Evolutionary conservation across 2,329 filamentous ascomycete species (phyloP), one percentile per base, ranked within the genome.

Genomic region (Trichothecium sympodiale): DNA sequence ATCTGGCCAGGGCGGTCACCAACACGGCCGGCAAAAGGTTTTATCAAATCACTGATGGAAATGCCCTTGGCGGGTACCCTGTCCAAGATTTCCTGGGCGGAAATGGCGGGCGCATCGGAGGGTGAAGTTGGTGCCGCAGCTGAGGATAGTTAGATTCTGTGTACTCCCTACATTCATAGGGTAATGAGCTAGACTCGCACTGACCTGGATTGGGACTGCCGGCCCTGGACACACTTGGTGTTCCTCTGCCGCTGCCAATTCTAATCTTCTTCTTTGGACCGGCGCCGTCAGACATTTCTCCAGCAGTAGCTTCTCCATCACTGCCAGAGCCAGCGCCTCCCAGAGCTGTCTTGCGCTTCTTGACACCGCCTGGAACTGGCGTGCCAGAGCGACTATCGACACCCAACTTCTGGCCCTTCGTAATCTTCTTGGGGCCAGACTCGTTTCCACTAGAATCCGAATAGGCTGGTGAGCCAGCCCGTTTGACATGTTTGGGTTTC

Each of bases 401-500:
- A 12, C 69, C 68, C 13, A 62, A 52, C 3, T 53, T 56, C 2
- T 59, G 58, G 42, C 75, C 71, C 53, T 81, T 83, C 52, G 35
- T 42, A 23, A 82, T 75, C 54, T 72, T 74, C 63, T 84, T 85
- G 61, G 91, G 80, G 17, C 79, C 76, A 1, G 84, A 89, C 55
- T 96, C 89, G 47, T 88, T 93, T 36, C 86, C 89, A 54, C 86
- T 94, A 8, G 86, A 86, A 54, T 96, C 89, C 2, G 87, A 95
- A 23, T 83, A 69, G 44, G 88, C 82, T 3, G 88, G 86, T 13
- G 87, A 94, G 14, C 87, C 86, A 23, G 84, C 73, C 20, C 89
- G 79, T 62, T 95, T 95, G 35, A 89, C 71, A 23, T 67, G 69
- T 50, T 76, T 78, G 47, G 59, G 57, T 52, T 74, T 75, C 55